Evolutionary conservation across 139 green algal genomes (phyloP).

Genomic region (Closterium sp.): DNA sequence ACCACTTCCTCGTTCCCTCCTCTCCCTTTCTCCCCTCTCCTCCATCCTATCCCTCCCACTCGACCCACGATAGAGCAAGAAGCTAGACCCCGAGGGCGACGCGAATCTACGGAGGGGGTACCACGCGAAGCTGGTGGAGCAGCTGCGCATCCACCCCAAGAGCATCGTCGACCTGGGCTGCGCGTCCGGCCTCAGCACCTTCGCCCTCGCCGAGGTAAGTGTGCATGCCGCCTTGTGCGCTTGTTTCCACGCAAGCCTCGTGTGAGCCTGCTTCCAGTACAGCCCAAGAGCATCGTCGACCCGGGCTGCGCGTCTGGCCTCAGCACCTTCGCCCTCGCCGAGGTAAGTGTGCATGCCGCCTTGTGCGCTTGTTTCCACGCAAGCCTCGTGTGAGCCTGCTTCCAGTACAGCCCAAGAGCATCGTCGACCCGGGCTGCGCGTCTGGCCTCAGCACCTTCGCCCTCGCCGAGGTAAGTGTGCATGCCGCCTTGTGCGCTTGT

Average conservation of each 20-base stretch:
- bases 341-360: conserved; percentile 16
- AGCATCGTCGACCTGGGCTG: conserved; percentile 73
- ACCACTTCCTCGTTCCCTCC: background rate
- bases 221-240: background rate
- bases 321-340: conserved; percentile 38
- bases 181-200: conserved; percentile 68
- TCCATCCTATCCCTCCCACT: background rate
- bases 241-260: background rate
- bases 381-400: conserved; percentile 5
- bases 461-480: conserved; percentile 20
- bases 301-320: conserved; percentile 80
- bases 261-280: conserved; percentile 36
- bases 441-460: conserved; percentile 64
- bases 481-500: background rate
- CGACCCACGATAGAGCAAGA: conserved; percentile 5
- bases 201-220: conserved; percentile 25
- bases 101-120: conserved; percentile 37
- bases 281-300: conserved; percentile 57
- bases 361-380: background rate
- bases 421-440: conserved; percentile 77
- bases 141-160: conserved; percentile 43
- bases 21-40: background rate
- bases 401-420: conserved; percentile 31
- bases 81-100: conserved; percentile 33
- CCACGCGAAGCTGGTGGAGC: conserved; percentile 26